phyloP scores from a whole-genome alignment of 2,329 filamentous ascomycete species.

The Blastomyces emzantsi region DNA sequence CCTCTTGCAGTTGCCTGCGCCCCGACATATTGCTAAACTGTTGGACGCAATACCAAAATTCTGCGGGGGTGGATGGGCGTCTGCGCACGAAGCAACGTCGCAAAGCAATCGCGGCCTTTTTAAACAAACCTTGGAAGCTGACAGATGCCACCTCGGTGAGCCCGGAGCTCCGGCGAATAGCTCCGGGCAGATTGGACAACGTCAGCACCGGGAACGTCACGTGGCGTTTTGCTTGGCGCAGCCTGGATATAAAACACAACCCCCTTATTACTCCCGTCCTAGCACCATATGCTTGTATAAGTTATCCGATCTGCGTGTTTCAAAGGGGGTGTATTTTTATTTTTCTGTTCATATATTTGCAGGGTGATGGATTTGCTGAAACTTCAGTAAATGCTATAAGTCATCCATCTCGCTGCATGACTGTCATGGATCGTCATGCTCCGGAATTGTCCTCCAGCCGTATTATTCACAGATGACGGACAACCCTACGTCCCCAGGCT shows the following conservation, averaged over 20 bases:
- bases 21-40: constrained; percentile 4
- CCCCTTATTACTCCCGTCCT: too few species aligned
- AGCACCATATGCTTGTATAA: too few species aligned
- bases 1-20: constrained; percentile 25
- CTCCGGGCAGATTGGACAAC: neutral
- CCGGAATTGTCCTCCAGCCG: constrained; percentile 4
- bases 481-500: constrained; percentile 26
- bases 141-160: neutral
- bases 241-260: neutral
- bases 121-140: neutral
- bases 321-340: neutral
- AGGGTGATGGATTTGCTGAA: neutral
- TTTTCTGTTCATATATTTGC: neutral
- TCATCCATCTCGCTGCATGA: neutral
- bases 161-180: neutral
- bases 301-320: neutral
- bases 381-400: neutral
- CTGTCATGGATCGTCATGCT: constrained; percentile 10
- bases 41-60: neutral
- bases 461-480: constrained; percentile 28
- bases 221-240: neutral
- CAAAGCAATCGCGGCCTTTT: neutral
- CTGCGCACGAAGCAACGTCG: neutral
- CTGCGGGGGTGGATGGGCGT: neutral
- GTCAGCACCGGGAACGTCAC: neutral